Evolutionary conservation across 2,329 filamentous ascomycete species (phyloP).

Genomic region (Pseudogymnoascus sp.): DNA sequence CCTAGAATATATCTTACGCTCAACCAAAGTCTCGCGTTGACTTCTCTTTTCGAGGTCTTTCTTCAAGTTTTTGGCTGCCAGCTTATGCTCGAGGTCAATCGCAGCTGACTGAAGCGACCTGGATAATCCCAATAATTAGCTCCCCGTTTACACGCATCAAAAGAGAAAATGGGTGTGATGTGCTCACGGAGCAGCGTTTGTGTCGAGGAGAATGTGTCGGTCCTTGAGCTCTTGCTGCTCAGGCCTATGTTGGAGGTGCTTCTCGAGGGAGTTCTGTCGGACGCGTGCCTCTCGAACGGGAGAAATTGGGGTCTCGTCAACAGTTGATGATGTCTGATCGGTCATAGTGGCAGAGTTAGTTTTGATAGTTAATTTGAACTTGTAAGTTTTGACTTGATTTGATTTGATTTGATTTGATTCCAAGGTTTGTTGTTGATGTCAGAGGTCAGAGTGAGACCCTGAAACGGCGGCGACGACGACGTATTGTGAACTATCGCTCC

Average conservation of each 20-base stretch:
- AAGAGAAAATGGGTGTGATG: background rate
- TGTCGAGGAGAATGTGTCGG: constrained; percentile 59
- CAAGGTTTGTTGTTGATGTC: background rate
- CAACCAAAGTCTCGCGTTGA: constrained; percentile 67
- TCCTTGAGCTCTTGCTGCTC: constrained; percentile 58
- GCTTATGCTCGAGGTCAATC: constrained; percentile 57
- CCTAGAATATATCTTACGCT: constrained; percentile 48
- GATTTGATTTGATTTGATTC: background rate
- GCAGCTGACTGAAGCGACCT: constrained; percentile 55
- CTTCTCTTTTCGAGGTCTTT: constrained; percentile 56
- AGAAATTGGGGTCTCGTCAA: constrained; percentile 53
- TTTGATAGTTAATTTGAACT: background rate
- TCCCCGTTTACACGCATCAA: background rate
- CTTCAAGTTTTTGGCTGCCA: constrained; percentile 54
- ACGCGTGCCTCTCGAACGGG: constrained; percentile 41
- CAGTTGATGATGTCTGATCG: constrained; percentile 13
- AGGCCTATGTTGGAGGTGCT: constrained; percentile 64
- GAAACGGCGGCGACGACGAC: background rate
- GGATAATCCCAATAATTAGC: constrained; percentile 8
- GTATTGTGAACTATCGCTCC: background rate
- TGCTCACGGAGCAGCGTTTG: constrained; percentile 56
- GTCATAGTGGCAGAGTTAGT: constrained; percentile 3
- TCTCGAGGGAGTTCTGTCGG: constrained; percentile 63
- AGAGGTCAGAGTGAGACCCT: constrained; percentile 4
- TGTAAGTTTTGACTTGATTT: background rate